Evolutionary conservation across 2,329 filamentous ascomycete species (phyloP).

Genomic region (Aureobasidium namibiae): DNA sequence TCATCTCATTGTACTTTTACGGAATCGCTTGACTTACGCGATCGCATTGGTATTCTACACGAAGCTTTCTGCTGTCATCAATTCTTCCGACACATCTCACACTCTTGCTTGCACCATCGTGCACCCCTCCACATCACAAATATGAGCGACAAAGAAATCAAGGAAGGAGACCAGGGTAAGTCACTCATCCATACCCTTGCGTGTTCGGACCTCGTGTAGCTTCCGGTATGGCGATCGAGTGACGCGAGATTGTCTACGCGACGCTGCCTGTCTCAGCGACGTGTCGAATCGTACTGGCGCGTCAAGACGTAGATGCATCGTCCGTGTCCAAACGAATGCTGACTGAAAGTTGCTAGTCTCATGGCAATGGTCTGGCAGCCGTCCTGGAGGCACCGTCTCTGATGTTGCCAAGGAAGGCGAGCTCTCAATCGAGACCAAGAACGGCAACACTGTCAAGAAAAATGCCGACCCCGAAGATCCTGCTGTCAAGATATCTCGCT

Average conservation of each 20-base stretch:
- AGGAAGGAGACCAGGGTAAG: constrained; percentile 45
- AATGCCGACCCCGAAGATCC: constrained; percentile 53
- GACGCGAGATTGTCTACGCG: not conserved
- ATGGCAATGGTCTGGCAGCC: constrained; percentile 52
- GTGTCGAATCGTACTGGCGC: constrained; percentile 2
- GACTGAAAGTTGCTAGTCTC: constrained; percentile 41
- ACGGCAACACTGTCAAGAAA: constrained; percentile 57
- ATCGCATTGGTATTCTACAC: constrained; percentile 9
- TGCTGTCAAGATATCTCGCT: constrained; percentile 50
- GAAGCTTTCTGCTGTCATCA: not conserved
- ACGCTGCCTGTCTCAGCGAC: constrained; percentile 12
- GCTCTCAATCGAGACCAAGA: constrained; percentile 52
- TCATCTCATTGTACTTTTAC: not conserved
- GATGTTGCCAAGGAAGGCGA: constrained; percentile 51
- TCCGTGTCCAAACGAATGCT: constrained; percentile 6
- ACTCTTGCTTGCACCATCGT: not conserved
- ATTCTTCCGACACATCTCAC: not conserved
- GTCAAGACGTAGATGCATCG: not conserved
- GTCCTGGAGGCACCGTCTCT: constrained; percentile 49
- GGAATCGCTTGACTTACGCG: not conserved
- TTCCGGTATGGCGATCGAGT: not conserved
- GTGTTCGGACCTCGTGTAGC: not conserved
- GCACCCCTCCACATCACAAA: not conserved
- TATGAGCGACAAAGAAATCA: constrained; percentile 40
- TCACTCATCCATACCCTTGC: constrained; percentile 8